Evolutionary conservation across 179 eudicot genomes (phyloP), one percentile per base, ranked within the genome.

Genomic region (Silene vulgaris): DNA sequence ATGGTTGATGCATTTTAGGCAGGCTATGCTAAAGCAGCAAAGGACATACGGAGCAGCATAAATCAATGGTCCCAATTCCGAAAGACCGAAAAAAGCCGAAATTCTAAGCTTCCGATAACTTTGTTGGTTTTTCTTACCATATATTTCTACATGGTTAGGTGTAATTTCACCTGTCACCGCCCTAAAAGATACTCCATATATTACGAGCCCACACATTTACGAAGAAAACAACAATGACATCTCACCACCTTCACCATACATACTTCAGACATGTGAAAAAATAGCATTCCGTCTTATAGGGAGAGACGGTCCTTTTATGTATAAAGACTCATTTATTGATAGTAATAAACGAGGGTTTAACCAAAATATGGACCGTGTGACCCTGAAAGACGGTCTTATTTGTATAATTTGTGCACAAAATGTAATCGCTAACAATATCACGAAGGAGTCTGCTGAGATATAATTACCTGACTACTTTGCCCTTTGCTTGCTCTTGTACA

Each of bases 151-250:
- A 26, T 9, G 0, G 21, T 29, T 66, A 14, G 48, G 70, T 66
- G 70, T 67, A 35, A 67, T 37, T 32, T 35, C 28, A 8, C 54
- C 50, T 68, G 28, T 40, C 71, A 68, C 71, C 54, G 54, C 43
- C 71, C 7, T 37, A 37, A 8, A 37, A 37, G 52, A 68, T 68
- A 3, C 16, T 68, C 26, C 28, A 17, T 37, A 37, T 37, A n/a
- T 54, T 54, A 54, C 19, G 16, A 54, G 19, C 16, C 60, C 60
- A 54, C 60, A 54, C 60, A 54, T 54, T 37, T 9, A 68, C 21
- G 14, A n/a, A 68, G 28, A 68, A 19, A 45, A 68, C 48, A 48
- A 68, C 28, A 67, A 40, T 17, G 71, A 68, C 71, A 68, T 17
- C 54, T 17, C 23, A 54, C 60, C 60, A 54, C 19, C 57, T 13